phyloP scores from a whole-genome alignment of 2,329 filamentous ascomycete genomes.

The Hymenoscyphus albidus region DNA sequence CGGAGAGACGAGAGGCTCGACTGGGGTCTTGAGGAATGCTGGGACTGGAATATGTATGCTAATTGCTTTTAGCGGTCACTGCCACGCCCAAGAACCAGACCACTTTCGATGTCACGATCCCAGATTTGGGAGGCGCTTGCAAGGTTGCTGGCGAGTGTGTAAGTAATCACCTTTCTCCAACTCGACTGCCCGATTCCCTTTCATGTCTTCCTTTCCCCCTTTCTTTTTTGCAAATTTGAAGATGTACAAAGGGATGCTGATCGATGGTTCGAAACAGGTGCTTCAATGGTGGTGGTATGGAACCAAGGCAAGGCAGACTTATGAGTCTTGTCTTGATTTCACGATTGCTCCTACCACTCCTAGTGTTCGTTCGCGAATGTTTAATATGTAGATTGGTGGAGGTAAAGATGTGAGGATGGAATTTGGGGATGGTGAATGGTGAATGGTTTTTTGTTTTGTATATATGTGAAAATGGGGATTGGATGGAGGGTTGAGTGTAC shows the following conservation, averaged over 20 bases:
- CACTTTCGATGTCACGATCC: conserved; percentile 51
- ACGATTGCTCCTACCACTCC: conserved; percentile 11
- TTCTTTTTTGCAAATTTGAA: neutral
- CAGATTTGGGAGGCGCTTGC: conserved; percentile 44
- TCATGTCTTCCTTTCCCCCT: neutral
- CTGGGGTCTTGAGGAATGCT: neutral
- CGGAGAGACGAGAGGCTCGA: neutral
- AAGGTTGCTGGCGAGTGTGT: conserved; percentile 24
- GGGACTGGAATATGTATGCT: neutral
- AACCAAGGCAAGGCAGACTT: conserved; percentile 46
- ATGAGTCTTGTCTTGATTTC: conserved; percentile 53
- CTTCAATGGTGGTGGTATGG: conserved; percentile 55
- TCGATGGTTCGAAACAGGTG: conserved; percentile 43
- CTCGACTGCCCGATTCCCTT: neutral
- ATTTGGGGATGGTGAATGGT: too few species aligned
- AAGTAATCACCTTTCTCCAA: conserved; percentile 9
- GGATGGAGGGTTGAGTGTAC: too few species aligned
- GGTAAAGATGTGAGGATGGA: too few species aligned
- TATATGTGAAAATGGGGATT: neutral
- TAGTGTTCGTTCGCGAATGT: conserved; percentile 6
- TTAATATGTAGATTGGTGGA: neutral
- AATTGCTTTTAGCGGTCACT: conserved; percentile 9
- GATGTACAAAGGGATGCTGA: conserved; percentile 21
- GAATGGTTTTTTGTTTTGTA: too few species aligned
- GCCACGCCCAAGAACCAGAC: conserved; percentile 43